phyloP scores from a whole-genome alignment of 73 alveolate genomes.

The Loxodes magnus region DNA sequence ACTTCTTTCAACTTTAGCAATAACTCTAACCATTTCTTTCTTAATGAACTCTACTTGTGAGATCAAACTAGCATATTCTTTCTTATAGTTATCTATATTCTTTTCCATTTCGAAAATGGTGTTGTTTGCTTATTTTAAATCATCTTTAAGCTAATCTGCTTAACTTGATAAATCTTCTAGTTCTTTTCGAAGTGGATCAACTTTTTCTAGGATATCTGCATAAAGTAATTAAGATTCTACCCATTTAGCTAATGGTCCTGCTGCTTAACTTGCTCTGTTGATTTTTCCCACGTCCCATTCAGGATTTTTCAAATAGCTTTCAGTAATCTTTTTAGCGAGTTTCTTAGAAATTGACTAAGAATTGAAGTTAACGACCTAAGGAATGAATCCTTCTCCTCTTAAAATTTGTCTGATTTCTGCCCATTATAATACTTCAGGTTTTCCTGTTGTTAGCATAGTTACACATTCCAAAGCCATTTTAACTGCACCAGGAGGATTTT shows the following conservation, averaged over 20 bases:
- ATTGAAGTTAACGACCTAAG: conserved; percentile 65
- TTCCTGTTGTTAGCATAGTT: conserved; percentile 44
- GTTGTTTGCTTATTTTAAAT: conserved; percentile 34
- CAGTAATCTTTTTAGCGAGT: conserved; percentile 26
- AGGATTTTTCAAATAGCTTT: conserved; percentile 34
- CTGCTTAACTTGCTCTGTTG: conserved; percentile 77
- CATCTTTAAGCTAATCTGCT: conserved; percentile 46
- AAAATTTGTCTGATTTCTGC: conserved; percentile 57
- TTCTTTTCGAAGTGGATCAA: conserved; percentile 83
- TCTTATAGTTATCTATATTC: conserved; percentile 65
- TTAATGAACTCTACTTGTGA: conserved; percentile 39
- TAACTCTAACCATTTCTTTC: conserved; percentile 39
- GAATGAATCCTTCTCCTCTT: conserved; percentile 76
- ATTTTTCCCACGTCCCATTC: conserved; percentile 91
- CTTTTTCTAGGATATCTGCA: conserved; percentile 82
- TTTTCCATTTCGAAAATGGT: conserved; percentile 56
- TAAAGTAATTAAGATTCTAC: conserved; percentile 86
- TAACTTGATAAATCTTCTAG: conserved; percentile 44
- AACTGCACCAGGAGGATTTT: conserved; percentile 78
- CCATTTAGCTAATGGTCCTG: conserved; percentile 98
- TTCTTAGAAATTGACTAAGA: conserved; percentile 46
- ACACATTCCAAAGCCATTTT: conserved; percentile 86
- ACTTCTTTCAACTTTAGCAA: conserved; percentile 88
- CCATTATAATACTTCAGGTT: conserved; percentile 68
- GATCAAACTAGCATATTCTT: conserved; percentile 80